Evolutionary conservation across 371 early-diverging fungal genomes (phyloP).

Genomic region (Rhizopus sp.): DNA sequence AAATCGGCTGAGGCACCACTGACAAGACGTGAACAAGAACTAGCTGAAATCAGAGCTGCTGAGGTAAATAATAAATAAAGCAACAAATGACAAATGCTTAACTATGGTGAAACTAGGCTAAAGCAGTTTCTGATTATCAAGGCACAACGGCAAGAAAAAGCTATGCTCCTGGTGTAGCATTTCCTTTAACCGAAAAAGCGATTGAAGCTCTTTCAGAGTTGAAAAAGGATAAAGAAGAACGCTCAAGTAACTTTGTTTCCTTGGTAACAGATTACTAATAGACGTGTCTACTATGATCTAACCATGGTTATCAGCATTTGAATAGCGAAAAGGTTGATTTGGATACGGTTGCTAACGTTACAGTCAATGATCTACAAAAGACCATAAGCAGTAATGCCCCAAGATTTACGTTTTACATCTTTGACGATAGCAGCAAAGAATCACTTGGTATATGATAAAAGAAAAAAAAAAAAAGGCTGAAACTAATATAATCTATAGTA

Average conservation of each 20-base stretch:
- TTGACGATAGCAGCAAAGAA: slow-evolving; percentile 48
- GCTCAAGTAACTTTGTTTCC: slow-evolving; percentile 61
- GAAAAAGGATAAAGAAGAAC: slow-evolving; percentile 29
- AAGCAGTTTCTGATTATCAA: slow-evolving; percentile 52
- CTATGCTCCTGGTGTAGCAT: slow-evolving; percentile 68
- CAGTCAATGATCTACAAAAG: slow-evolving; percentile 43
- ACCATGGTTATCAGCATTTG: slow-evolving; percentile 29
- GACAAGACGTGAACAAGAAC: slow-evolving; percentile 80
- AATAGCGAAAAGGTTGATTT: slow-evolving; percentile 62
- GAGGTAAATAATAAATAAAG: slow-evolving; percentile 49
- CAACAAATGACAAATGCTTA: neutral
- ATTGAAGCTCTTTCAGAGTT: slow-evolving; percentile 56
- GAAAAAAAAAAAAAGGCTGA: neutral
- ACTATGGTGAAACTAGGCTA: slow-evolving; percentile 32
- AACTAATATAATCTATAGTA: slow-evolving; percentile 33
- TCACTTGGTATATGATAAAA: slow-evolving; percentile 40
- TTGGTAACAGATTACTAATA: slow-evolving; percentile 48
- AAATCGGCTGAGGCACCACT: slow-evolving; percentile 77
- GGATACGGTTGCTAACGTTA: slow-evolving; percentile 40
- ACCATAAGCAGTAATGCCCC: slow-evolving; percentile 58
- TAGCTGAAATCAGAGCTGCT: slow-evolving; percentile 64
- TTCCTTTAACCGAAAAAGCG: slow-evolving; percentile 62
- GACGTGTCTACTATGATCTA: slow-evolving; percentile 5
- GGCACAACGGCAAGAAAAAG: slow-evolving; percentile 55
- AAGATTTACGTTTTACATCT: slow-evolving; percentile 69